These are phyloP conservation scores for Gentiana dahurica DNA, from an alignment of 257 asterid genomes.

Conservation along the genomic window DNA sequence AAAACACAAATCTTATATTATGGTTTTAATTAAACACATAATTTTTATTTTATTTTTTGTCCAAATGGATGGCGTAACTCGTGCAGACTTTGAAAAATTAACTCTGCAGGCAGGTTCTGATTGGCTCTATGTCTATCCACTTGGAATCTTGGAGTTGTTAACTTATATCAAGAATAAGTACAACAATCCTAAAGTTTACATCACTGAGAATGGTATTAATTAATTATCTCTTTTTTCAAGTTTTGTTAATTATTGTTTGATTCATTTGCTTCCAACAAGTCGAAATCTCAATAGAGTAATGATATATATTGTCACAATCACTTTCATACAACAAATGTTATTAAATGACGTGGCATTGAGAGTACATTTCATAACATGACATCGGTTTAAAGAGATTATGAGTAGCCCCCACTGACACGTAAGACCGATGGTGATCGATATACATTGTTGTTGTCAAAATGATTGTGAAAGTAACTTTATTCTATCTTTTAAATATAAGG, in stretches of 20 bases:
- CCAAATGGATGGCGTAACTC: too few relatives aligned
- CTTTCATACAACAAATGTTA: too few relatives aligned
- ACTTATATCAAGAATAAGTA: slow-evolving; percentile 18
- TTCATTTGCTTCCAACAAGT: too few relatives aligned
- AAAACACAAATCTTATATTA: slow-evolving; percentile 7
- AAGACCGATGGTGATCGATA: too few relatives aligned
- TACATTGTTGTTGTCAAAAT: too few relatives aligned
- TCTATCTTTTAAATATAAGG: too few relatives aligned
- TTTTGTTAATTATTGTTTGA: neutral
- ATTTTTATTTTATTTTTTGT: too few relatives aligned
- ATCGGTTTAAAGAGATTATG: slow-evolving; percentile 3
- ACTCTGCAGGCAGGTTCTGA: neutral
- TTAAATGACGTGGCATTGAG: slow-evolving; percentile 8
- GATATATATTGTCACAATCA: slow-evolving; percentile 9
- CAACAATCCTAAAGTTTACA: slow-evolving; percentile 22
- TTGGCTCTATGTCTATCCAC: slow-evolving; percentile 28
- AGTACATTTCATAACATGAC: slow-evolving; percentile 13
- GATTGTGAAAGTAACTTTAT: too few relatives aligned
- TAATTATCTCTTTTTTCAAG: neutral
- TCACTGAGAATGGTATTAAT: slow-evolving; percentile 25
- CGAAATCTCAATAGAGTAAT: too few relatives aligned
- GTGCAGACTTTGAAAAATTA: too few relatives aligned
- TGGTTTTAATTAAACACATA: too few relatives aligned
- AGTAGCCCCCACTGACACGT: too few relatives aligned
- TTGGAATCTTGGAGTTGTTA: slow-evolving; percentile 20